Conservation (phyloP, 83 land plant species). For the Diphasiastrum complanatum region DNA sequence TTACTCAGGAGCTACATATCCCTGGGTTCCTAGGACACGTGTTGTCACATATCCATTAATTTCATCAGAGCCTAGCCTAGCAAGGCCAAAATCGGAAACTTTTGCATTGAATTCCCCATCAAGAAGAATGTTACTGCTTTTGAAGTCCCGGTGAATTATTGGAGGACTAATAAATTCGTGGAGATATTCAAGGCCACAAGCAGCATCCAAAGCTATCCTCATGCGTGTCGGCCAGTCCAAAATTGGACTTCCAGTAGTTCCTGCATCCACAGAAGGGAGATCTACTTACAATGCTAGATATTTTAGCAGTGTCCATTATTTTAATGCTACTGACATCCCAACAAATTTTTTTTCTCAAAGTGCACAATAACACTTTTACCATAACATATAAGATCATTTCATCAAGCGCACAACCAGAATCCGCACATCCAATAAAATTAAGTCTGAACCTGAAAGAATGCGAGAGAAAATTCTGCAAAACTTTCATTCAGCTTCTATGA, state of each 20-base stretch:
- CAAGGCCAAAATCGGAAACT: constrained; percentile 16
- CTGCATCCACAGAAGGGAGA: too few species aligned
- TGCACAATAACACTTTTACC: too few species aligned
- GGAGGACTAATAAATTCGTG: constrained; percentile 3
- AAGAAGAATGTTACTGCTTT: constrained; percentile 17
- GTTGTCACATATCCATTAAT: constrained; percentile 13
- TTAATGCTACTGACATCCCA: too few species aligned
- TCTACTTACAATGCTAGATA: not conserved
- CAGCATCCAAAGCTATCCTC: constrained; percentile 12
- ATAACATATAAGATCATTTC: too few species aligned
- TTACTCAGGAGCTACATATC: constrained; percentile 23
- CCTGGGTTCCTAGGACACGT: constrained; percentile 17
- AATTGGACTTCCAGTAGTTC: constrained; percentile 1
- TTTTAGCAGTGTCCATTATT: not conserved
- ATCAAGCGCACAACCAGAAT: too few species aligned
- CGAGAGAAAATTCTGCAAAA: too few species aligned
- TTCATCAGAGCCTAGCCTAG: constrained; percentile 12
- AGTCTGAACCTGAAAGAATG: too few species aligned
- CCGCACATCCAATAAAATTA: too few species aligned
- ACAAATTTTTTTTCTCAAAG: too few species aligned
- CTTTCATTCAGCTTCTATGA: too few species aligned
- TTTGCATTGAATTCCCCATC: constrained; percentile 21
- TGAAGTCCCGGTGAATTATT: constrained; percentile 18
- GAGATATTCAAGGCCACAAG: constrained; percentile 13
- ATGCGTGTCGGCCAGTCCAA: constrained; percentile 9